A percentile compares a stretch with the other conserved stretches of the same genome.
Evolutionary conservation across 2,329 filamentous ascomycete genomes (phyloP).

Genomic region (Aspergillus ibericus): DNA sequence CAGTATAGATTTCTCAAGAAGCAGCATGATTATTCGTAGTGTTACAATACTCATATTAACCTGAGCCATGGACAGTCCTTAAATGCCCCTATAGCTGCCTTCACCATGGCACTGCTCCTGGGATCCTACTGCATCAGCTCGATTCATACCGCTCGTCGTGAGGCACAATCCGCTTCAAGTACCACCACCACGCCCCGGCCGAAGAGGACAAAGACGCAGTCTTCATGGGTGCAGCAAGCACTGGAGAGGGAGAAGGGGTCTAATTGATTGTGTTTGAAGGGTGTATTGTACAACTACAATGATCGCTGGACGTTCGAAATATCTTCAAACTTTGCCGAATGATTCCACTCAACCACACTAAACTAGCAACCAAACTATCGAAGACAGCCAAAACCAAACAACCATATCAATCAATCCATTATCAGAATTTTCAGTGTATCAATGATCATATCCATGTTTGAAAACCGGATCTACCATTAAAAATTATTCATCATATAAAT

Average conservation of each 20-base stretch:
- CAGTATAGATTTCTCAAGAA: background rate
- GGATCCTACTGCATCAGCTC: slow-evolving; percentile 64
- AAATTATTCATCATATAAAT: slow-evolving; percentile 37
- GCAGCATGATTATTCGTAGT: too few species aligned
- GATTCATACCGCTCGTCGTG: slow-evolving; percentile 65
- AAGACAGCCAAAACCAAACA: background rate
- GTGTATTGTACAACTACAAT: background rate
- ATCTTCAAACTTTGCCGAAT: background rate
- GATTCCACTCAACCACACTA: background rate
- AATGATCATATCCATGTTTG: slow-evolving; percentile 38
- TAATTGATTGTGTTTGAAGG: background rate
- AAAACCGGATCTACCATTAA: slow-evolving; percentile 32
- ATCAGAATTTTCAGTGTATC: slow-evolving; percentile 45
- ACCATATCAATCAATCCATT: slow-evolving; percentile 16
- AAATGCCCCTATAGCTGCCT: slow-evolving; percentile 62
- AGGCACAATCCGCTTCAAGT: slow-evolving; percentile 53
- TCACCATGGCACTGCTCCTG: slow-evolving; percentile 61
- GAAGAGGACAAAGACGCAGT: slow-evolving; percentile 36
- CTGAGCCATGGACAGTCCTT: slow-evolving; percentile 44
- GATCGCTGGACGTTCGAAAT: background rate
- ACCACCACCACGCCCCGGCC: slow-evolving; percentile 35
- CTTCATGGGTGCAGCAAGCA: slow-evolving; percentile 34
- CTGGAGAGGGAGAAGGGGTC: slow-evolving; percentile 26
- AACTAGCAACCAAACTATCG: too few species aligned
- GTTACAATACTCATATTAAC: background rate